Percentiles rank a stretch among this genome's conserved stretches.
phyloP scores from a whole-genome alignment of 139 green algal species.

The Chlamydomonas sp. region DNA sequence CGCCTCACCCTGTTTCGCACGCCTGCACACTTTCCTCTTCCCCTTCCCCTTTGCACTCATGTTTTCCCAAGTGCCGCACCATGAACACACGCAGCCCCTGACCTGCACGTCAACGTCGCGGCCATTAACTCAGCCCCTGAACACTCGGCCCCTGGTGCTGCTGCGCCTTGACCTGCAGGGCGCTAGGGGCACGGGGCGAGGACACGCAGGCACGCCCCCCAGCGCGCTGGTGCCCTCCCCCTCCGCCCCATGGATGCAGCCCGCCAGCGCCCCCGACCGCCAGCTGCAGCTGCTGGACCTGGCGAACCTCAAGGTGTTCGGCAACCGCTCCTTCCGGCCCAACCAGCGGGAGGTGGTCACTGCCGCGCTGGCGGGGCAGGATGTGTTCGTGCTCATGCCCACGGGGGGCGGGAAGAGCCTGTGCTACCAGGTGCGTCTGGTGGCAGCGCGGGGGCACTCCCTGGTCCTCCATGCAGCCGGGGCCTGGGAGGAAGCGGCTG shows the following conservation, averaged over 20 bases:
- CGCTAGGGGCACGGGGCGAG: no score
- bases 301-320: slow-evolving; percentile 39
- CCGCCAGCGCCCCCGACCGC: not conserved
- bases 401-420: slow-evolving; percentile 91
- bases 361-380: slow-evolving; percentile 70
- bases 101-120: no score
- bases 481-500: no score
- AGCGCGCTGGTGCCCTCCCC: no score
- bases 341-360: slow-evolving; percentile 59
- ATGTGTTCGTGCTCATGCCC: slow-evolving; percentile 95
- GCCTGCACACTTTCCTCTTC: no score
- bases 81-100: no score
- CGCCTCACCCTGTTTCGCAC: no score
- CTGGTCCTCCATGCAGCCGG: no score
- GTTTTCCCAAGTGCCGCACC: no score
- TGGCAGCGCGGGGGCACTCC: no score
- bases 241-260: not conserved
- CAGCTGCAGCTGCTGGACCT: slow-evolving; percentile 7
- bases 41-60: no score
- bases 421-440: slow-evolving; percentile 81
- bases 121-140: no score
- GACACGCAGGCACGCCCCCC: not conserved
- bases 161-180: not conserved
- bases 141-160: not conserved
- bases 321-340: slow-evolving; percentile 35